phyloP scores from a whole-genome alignment of 116 monocot genomes.

The Zostera marina region DNA sequence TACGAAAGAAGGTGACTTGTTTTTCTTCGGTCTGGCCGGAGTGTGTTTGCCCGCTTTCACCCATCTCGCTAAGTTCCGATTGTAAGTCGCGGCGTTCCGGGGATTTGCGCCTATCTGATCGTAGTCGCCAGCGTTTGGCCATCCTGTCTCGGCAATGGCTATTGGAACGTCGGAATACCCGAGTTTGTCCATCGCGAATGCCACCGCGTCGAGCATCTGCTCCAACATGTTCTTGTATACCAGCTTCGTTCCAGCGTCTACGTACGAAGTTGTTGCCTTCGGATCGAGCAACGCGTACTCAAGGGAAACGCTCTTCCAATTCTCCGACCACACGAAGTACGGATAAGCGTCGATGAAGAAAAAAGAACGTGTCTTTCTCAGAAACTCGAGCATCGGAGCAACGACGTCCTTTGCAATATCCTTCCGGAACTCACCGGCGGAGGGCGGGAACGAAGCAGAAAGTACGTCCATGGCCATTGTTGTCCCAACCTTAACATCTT shows the following conservation, averaged over 20 bases:
- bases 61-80: conserved; percentile 43
- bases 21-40: conserved; percentile 36
- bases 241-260: conserved; percentile 33
- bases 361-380: conserved; percentile 26
- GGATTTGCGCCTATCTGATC: conserved; percentile 66
- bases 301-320: conserved; percentile 24
- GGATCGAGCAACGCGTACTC: conserved; percentile 52
- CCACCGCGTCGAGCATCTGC: conserved; percentile 63
- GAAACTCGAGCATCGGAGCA: conserved; percentile 47
- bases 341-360: conserved; percentile 80
- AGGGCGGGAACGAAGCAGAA: conserved; percentile 45
- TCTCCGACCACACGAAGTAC: conserved; percentile 65
- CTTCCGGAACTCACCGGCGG: conserved; percentile 51
- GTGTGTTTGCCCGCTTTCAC: conserved; percentile 14
- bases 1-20: conserved; percentile 41
- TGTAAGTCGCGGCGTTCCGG: conserved; percentile 59
- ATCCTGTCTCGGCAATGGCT: conserved; percentile 65
- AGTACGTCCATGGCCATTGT: conserved; percentile 78
- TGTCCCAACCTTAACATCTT: conserved; percentile 60
- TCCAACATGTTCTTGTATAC: conserved; percentile 73
- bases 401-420: conserved; percentile 51
- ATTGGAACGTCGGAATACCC: conserved; percentile 37
- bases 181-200: conserved; percentile 38
- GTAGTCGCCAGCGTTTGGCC: conserved; percentile 78
- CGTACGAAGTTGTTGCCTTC: conserved; percentile 13